Conservation (phyloP, 1,284 basidiomycete species). For the Moesziomyces sp. region DNA sequence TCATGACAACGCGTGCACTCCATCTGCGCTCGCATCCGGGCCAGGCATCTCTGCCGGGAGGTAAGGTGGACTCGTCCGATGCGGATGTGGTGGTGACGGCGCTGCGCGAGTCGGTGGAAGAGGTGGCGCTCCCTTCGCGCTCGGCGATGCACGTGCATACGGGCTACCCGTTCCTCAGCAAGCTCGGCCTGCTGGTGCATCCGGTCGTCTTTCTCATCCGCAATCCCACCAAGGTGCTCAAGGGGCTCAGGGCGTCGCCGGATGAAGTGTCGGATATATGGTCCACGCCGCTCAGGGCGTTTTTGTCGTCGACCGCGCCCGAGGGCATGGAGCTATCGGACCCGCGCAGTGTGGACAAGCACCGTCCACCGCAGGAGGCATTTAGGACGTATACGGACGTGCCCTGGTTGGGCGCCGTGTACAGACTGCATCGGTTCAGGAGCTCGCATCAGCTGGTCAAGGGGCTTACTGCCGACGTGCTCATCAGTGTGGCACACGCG, state of each 20-base stretch:
- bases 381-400: conserved; percentile 52
- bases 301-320: conserved; percentile 28
- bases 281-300: conserved; percentile 20
- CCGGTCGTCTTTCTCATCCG: conserved; percentile 42
- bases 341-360: conserved; percentile 36
- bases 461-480: conserved; percentile 48
- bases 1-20: conserved; percentile 51
- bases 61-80: conserved; percentile 43
- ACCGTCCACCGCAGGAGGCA: conserved; percentile 37
- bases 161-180: conserved; percentile 43
- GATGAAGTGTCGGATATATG: conserved; percentile 48
- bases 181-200: conserved; percentile 51
- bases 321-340: conserved; percentile 1
- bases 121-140: conserved; percentile 25
- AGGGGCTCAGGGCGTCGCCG: conserved; percentile 17
- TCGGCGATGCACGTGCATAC: conserved; percentile 38
- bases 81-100: conserved; percentile 30
- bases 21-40: conserved; percentile 52
- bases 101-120: conserved; percentile 47
- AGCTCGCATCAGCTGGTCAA: conserved; percentile 43
- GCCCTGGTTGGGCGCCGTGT: conserved; percentile 36
- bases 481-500: conserved; percentile 30
- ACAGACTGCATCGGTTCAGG: conserved; percentile 48
- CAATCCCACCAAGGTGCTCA: conserved; percentile 13
- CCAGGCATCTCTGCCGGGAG: conserved; percentile 51